Conservation (phyloP, 495 filamentous ascomycete genomes). For the Penicillium psychrofluorescens region DNA sequence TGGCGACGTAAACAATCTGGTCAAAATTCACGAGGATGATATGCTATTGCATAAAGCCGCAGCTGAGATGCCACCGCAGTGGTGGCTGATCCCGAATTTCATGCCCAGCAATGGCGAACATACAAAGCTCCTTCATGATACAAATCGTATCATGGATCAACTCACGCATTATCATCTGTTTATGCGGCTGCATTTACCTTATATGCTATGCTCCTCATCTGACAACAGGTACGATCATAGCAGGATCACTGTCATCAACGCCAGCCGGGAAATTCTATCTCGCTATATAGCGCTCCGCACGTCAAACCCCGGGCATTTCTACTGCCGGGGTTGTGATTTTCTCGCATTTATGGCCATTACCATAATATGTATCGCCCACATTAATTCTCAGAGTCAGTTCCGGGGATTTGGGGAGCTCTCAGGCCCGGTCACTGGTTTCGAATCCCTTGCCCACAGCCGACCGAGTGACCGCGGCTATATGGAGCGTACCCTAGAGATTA, state of each 20-base stretch:
- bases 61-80: conserved; percentile 26
- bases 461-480: conserved; percentile 35
- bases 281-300: conserved; percentile 33
- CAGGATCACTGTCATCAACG: conserved; percentile 31
- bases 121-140: neutral
- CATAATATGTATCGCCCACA: conserved; percentile 20
- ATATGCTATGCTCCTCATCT: conserved; percentile 15
- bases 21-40: conserved; percentile 33
- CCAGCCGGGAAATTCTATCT: conserved; percentile 39
- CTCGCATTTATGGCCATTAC: conserved; percentile 41
- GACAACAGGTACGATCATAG: conserved; percentile 21
- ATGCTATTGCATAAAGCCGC: conserved; percentile 33
- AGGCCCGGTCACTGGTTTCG: conserved; percentile 6
- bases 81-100: conserved; percentile 25
- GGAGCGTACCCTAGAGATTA: conserved; percentile 30
- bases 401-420: neutral
- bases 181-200: conserved; percentile 22
- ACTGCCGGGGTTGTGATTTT: conserved; percentile 45
- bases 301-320: conserved; percentile 19
- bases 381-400: conserved; percentile 16
- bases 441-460: conserved; percentile 32
- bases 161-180: conserved; percentile 34
- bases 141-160: conserved; percentile 19
- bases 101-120: no score
- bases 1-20: conserved; percentile 5